Evolutionary conservation across 768 basidiomycete species (phyloP), one percentile per base, ranked within the genome.

Genomic region (Hericium rajendrae): DNA sequence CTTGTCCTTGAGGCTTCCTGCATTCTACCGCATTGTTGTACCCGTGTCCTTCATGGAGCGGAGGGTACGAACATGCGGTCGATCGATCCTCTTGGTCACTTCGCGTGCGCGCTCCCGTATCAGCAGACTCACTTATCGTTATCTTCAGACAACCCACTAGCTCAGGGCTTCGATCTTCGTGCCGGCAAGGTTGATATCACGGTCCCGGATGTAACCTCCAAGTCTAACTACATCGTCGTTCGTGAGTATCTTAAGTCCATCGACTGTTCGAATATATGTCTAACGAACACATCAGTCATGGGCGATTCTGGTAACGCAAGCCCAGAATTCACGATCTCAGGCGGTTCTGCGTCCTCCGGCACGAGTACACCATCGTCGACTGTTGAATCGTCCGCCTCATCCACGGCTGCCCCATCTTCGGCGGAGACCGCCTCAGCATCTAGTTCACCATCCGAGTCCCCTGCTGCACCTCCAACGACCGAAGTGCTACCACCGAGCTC

Each of bases 251-350:
- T 4, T n/a, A 51, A 15, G 1, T 13, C 24, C 46, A 6, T 48
- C 1, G 38, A 0, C 13, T 18, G 26, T 10, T 6, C 56, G 18
- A 56, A 22, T 48, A 13, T 37, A 26, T 50, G 18, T 11, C 16
- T 37, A 38, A 37, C 43, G 20, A 28, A 16, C 22, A 15, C 15
- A 1, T 50, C 32, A 78, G 78, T 79, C 52, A 77, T 77, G 56
- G 78, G 78, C 18, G 76, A 78, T 62, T 79, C 78, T 37, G 77
- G 76, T 43, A 73, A 79, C 65, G 64, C 64, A 55, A 76, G 76
- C 61, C 68, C 68, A 8, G 55, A 57, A 13, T 78, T 78, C 67
- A 68, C 67, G 18, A 72, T 78, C 59, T 54, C 56, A 16, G 49
- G 28, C 43, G 57, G 41, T 6, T 39, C 39, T 8, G 28, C 22